Evolutionary conservation across 108 stramenopile species (phyloP).

Genomic region (Cyclotella kingstonii): DNA sequence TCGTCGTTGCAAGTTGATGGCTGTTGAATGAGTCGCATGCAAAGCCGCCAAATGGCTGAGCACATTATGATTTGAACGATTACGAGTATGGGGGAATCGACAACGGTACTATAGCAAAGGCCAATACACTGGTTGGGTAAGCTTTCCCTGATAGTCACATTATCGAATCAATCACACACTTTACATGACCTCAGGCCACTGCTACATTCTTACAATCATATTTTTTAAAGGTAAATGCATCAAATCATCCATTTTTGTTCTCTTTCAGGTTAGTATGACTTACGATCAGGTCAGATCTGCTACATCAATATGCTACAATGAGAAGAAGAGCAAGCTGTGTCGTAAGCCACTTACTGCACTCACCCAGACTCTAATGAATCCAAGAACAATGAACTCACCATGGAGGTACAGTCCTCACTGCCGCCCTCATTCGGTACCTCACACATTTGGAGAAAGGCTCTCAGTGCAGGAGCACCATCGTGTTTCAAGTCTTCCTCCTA

Average conservation of each 20-base stretch:
- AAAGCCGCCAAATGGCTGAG: slow-evolving; percentile 9
- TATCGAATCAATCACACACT: neutral
- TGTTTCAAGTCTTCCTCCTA: neutral
- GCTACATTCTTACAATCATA: neutral
- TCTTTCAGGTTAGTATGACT: neutral
- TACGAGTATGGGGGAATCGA: neutral
- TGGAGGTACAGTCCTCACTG: slow-evolving; percentile 4
- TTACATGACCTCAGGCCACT: neutral
- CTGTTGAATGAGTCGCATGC: slow-evolving; percentile 6
- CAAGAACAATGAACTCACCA: neutral
- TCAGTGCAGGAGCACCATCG: neutral
- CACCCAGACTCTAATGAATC: neutral
- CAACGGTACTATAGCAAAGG: slow-evolving; percentile 8
- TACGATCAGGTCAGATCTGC: slow-evolving; percentile 8
- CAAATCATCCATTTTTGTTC: neutral
- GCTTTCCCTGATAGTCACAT: slow-evolving; percentile 2
- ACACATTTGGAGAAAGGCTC: neutral
- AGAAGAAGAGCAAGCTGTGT: neutral
- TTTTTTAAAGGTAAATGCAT: neutral
- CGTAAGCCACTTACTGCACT: slow-evolving; percentile 5
- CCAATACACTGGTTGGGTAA: neutral
- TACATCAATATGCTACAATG: neutral
- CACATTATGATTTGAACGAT: slow-evolving; percentile 7
- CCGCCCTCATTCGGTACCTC: neutral
- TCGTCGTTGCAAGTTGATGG: slow-evolving; percentile 3